phyloP scores from a whole-genome alignment of 805 yeast genomes.

The Zygotorulaspora danielsina region DNA sequence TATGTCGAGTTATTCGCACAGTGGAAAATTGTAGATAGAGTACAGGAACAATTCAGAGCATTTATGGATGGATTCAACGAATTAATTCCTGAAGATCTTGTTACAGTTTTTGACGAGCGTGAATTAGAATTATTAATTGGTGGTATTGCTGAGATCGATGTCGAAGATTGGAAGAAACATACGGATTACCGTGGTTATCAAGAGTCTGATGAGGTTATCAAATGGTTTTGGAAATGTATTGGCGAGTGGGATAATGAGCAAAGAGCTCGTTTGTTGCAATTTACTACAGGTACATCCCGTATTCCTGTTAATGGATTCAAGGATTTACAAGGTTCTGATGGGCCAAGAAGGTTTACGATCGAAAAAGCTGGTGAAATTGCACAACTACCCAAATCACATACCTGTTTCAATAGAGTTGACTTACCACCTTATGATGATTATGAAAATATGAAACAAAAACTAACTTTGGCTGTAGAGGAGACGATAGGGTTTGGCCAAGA shows the following conservation, averaged over 20 bases:
- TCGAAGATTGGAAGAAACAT: constrained; percentile 98
- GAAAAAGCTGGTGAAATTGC: constrained; percentile 95
- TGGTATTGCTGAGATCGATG: constrained; percentile 96
- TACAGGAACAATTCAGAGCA: constrained; percentile 93
- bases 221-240: constrained; percentile 98
- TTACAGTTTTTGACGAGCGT: constrained; percentile 95
- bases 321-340: constrained; percentile 97
- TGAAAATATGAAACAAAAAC: constrained; percentile 80
- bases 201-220: constrained; percentile 91
- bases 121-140: constrained; percentile 95
- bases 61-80: constrained; percentile 97
- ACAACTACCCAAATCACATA: constrained; percentile 94
- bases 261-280: constrained; percentile 90
- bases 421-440: constrained; percentile 88
- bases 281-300: constrained; percentile 98
- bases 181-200: constrained; percentile 98
- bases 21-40: constrained; percentile 91
- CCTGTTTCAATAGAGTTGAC: constrained; percentile 98
- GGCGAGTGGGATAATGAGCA: constrained; percentile 95
- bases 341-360: constrained; percentile 97
- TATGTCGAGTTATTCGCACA: constrained; percentile 92
- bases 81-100: constrained; percentile 92
- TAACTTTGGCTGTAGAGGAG: constrained; percentile 95
- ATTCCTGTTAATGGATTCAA: constrained; percentile 99
- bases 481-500: constrained; percentile 99